A percentile compares a stretch with the other conserved stretches of the same genome.
Evolutionary conservation across 2,329 filamentous ascomycete genomes (phyloP).

Genomic region (Pseudomassariella vexata): DNA sequence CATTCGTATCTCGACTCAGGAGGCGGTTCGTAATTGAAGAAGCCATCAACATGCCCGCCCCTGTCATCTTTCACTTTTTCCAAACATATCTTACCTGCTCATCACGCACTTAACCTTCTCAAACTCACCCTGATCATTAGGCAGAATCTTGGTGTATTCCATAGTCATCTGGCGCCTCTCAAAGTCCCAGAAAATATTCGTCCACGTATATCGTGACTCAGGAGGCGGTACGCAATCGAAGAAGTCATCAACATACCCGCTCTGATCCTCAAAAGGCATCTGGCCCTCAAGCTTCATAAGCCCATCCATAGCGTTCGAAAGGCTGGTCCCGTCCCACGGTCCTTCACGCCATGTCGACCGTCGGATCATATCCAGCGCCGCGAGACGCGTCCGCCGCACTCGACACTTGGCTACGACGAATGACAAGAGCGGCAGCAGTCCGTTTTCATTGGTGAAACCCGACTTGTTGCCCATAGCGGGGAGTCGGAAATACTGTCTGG

Average conservation of each 20-base stretch:
- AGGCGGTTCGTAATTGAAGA: too few relatives aligned
- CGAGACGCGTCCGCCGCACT: constrained; percentile 8
- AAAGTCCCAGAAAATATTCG: constrained; percentile 21
- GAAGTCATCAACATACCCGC: background rate
- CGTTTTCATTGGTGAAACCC: constrained; percentile 19
- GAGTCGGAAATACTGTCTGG: constrained; percentile 7
- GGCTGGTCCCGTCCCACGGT: constrained; percentile 17
- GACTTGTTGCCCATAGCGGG: constrained; percentile 4
- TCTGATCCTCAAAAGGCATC: background rate
- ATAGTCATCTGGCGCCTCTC: constrained; percentile 15
- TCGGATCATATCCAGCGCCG: constrained; percentile 13
- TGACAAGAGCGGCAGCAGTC: constrained; percentile 14
- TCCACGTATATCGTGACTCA: constrained; percentile 15
- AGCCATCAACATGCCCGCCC: background rate
- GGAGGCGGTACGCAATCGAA: too few relatives aligned
- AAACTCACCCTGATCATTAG: constrained; percentile 11
- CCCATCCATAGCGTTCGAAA: constrained; percentile 12
- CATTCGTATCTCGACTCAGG: constrained; percentile 16
- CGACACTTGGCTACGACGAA: constrained; percentile 20
- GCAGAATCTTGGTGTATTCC: constrained; percentile 17
- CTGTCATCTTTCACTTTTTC: background rate
- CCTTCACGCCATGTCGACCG: constrained; percentile 16
- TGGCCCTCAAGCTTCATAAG: constrained; percentile 18
- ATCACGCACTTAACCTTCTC: constrained; percentile 12
- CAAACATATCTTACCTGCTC: constrained; percentile 1